Evolutionary conservation across 352 stramenopile species (phyloP), one percentile per base, ranked within the genome.

Genomic region (Saprolegnia diclina): DNA sequence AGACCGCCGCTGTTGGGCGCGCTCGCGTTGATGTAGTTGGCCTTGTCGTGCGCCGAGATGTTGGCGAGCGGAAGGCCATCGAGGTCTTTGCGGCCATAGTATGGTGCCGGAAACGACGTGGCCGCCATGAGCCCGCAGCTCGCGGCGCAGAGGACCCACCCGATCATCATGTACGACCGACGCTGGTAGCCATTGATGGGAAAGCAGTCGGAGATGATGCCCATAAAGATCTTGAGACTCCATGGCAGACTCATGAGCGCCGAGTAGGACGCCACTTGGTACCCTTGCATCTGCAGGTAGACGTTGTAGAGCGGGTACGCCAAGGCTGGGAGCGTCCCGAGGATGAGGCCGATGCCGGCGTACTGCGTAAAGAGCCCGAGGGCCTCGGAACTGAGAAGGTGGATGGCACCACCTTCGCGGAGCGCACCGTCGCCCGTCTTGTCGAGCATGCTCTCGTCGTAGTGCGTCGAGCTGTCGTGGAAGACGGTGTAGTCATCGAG

Each of bases 201-300:
- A 44, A 88, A 80, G 40, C 79, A 88, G 72, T 89, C 81, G 53
- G 77, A 86, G 22, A 87, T 26, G 40, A 89, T 73, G 44, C 81
- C 79, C 22, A 82, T 71, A 40, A 89, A 84, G 22, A 87, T 48
- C 61, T 88, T 88, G 62, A 80, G 85, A 13, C 74, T 84, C 79
- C 80, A 89, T 11, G 80, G 79, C 0, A 89, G 46, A 24, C 84
- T 75, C 18, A 89, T 72, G 10, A 89, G 57, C 37, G 83, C 35
- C 1, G 52, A 77, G 6, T 80, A 80, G 1, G 79, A 85, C 21
- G 81, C 76, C 44, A 86, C 70, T 26, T 77, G 81, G n/a, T 78
- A 67, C 18, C 59, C 59, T 67, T 67, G 21, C 37, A 67, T 29
- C 22, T 67, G 35, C 11, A 67, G 59, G 59, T 67, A 67, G 13